Base-by-base conservation (phyloP, 2,329 filamentous ascomycete species). In the Incumbomyces delicatus region DNA sequence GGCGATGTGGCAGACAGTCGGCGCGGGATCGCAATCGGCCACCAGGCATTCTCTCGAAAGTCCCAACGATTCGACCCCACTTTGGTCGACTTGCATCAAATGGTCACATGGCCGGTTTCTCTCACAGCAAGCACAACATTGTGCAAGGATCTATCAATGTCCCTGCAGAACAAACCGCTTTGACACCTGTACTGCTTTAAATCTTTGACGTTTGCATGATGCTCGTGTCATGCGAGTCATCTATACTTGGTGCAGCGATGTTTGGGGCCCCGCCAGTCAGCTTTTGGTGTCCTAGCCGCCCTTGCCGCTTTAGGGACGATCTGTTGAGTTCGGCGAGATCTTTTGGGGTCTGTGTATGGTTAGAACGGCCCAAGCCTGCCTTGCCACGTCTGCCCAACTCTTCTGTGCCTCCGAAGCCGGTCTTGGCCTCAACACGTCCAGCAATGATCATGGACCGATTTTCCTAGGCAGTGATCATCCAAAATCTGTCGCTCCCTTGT, bases 161-260 rank as follows among this genome's bases (percentile, higher is more conserved):
- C 34, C 41, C 41, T 44, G 41, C 41, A 35, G 30, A 27, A 32
- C 14, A 11, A 44, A 32, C 31, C 17, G 41, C 31, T 20, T 29
- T 44, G 29, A 3, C 14, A 44, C 31, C 34, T 20, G 17, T 32
- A 22, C 32, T 10, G 8, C 31, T 27, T 11, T 34, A n/a, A 30
- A 35, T 34, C 31, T 35, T 13, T 32, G 30, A 30, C 13, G 17
- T 27, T 44, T 44, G 41, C 41, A 44, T 44, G 20, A 44, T 38
- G 42, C 22, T 37, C 42, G 37, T 45, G 42, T 45, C 7, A 45
- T 45, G 42, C 42, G 34, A 22, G 33, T 45, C 31, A 45, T 38
- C 33, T 14, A 29, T 22, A 14, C 31, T 22, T 34, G 17, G 14
- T 12, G 20, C n/a, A 27, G 4, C 22, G 17, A 11, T 37, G n/a